Conservation (phyloP, 106 monocot species). For the Dioscorea dumetorum region DNA sequence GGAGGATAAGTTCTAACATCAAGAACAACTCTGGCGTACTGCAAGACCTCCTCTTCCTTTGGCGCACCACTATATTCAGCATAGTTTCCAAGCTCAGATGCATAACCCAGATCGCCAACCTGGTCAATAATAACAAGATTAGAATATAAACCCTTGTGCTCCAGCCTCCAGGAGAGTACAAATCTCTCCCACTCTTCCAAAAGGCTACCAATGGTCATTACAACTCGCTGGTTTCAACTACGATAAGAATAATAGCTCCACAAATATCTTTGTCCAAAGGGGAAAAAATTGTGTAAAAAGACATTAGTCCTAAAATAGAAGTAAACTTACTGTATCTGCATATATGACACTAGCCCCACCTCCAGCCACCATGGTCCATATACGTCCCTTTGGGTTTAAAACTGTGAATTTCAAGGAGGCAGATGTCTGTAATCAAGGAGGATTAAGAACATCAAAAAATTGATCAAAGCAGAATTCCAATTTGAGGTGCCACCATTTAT, state of each 20-base stretch:
- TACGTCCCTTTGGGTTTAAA: conserved; percentile 59
- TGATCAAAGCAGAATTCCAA: too few species aligned
- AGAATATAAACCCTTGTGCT: too few species aligned
- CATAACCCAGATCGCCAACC: conserved; percentile 93
- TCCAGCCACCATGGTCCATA: conserved; percentile 86
- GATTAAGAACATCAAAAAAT: not conserved
- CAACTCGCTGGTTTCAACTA: too few species aligned
- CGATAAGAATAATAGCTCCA: too few species aligned
- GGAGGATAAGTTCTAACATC: conserved; percentile 37
- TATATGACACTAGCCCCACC: conserved; percentile 84
- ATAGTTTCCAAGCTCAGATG: conserved; percentile 85
- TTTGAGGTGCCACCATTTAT: too few species aligned
- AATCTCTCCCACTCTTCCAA: too few species aligned
- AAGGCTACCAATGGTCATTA: too few species aligned
- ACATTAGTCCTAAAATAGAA: not conserved
- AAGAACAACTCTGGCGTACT: conserved; percentile 77
- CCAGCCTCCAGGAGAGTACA: not conserved
- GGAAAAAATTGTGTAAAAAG: not conserved
- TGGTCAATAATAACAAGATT: conserved; percentile 4
- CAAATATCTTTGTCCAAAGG: too few species aligned
- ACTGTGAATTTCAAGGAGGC: conserved; percentile 70
- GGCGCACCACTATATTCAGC: conserved; percentile 93
- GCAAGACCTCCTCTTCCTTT: conserved; percentile 85
- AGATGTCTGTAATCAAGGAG: conserved; percentile 38
- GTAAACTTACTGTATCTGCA: conserved; percentile 60